phyloP scores from a whole-genome alignment of 2,329 filamentous ascomycete species.

The Apiospora phragmitis region DNA sequence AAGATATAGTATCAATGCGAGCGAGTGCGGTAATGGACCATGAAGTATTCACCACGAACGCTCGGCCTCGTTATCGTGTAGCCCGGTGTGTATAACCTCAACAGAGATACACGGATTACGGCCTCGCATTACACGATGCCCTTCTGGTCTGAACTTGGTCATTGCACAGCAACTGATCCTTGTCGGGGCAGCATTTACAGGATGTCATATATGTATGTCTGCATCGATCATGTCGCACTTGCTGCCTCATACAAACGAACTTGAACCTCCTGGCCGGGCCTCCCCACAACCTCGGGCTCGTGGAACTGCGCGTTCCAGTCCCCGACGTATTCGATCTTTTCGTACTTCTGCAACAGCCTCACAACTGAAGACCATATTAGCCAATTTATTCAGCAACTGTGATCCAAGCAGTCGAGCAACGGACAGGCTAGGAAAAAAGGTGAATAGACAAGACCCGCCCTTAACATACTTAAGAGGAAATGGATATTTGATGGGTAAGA shows the following conservation, averaged over 20 bases:
- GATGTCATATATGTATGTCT: no score
- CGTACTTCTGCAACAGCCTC: conserved; percentile 61
- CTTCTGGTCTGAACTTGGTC: no score
- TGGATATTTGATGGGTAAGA: background rate
- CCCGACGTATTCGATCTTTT: conserved; percentile 49
- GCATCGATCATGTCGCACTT: background rate
- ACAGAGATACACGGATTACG: no score
- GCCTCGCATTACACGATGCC: no score
- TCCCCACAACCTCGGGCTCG: conserved; percentile 45
- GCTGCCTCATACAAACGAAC: conserved; percentile 38
- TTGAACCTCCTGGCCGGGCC: conserved; percentile 42
- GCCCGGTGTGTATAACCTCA: background rate
- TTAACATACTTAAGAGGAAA: background rate
- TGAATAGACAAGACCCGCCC: no score
- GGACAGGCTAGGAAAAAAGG: no score
- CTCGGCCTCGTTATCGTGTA: background rate
- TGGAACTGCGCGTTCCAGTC: conserved; percentile 46
- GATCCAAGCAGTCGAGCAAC: background rate
- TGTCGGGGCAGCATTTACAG: no score
- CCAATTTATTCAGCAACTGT: background rate
- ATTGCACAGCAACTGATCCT: no score
- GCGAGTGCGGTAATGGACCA: background rate
- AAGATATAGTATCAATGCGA: background rate
- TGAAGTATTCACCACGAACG: background rate
- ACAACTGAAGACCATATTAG: conserved; percentile 37